A percentile compares a stretch with the other conserved stretches of the same genome.
phyloP scores from a whole-genome alignment of 371 early-diverging fungal species.

The Mycotypha africana region DNA sequence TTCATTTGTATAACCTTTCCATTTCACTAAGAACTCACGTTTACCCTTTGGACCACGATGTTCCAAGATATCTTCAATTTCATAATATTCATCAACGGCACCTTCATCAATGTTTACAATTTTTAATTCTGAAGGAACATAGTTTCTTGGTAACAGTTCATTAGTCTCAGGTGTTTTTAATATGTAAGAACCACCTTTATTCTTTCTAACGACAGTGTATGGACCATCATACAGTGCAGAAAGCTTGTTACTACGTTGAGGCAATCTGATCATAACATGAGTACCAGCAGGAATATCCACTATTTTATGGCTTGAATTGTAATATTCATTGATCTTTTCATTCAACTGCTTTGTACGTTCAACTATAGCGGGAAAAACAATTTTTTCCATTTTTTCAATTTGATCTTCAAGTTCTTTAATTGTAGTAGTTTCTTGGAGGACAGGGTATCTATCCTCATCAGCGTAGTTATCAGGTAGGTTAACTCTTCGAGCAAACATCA shows the following conservation, averaged over 20 bases:
- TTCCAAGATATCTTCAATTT: constrained; percentile 5
- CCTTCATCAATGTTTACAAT: constrained; percentile 3
- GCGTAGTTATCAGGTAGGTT: constrained; percentile 4
- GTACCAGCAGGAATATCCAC: constrained; percentile 4
- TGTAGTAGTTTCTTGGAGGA: constrained; percentile 1
- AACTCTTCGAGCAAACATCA: constrained; percentile 14
- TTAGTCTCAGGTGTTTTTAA: constrained; percentile 6
- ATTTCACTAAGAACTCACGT: constrained; percentile 7
- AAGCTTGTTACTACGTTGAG: not conserved
- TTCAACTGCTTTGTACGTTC: not conserved
- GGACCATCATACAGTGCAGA: constrained; percentile 2
- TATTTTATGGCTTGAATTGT: constrained; percentile 1
- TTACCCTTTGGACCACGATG: not conserved
- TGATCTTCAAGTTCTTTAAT: not conserved
- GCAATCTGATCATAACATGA: constrained; percentile 2
- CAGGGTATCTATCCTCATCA: not conserved
- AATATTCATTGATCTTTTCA: constrained; percentile 1
- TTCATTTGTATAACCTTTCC: constrained; percentile 1
- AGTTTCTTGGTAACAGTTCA: constrained; percentile 5
- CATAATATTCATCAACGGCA: constrained; percentile 5
- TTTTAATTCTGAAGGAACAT: constrained; percentile 9
- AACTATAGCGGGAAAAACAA: constrained; percentile 9
- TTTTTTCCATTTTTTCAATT: constrained; percentile 1
- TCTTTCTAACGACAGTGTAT: constrained; percentile 3
- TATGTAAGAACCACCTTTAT: constrained; percentile 1